Evolutionary conservation across 805 yeast species (phyloP), one percentile per base, ranked within the genome.

Genomic region (Myxozyma monticola): DNA sequence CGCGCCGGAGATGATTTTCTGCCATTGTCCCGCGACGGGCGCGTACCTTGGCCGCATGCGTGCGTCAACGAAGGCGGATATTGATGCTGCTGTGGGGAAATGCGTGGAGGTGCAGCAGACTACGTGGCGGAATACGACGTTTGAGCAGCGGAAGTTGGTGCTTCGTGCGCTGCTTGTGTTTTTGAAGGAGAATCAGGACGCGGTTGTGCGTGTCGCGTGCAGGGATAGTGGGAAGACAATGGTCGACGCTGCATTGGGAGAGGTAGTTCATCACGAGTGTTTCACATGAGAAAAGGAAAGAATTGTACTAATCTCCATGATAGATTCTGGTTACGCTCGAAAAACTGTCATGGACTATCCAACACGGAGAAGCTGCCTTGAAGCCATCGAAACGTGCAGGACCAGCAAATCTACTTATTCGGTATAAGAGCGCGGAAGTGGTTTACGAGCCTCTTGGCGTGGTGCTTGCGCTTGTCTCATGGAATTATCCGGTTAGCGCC

Each of bases 21-120:
- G 90, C 54, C 85, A 87, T 66, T 91, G 99, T 70, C 99, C 99
- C 2, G 96, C 98, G 0, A 93, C 98, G 0, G 95, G 96, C 29
- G 96, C 88, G 68, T 82, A 72, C 55, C 72, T 91, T 57, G 98
- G 96, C 0, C 75, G 81, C 20, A 83, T 82, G 60, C 71, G 75
- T 42, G 81, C 88, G 1, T 78, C 81, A 49, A 70, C 84, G n/a
- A 74, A 72, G 40, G 76, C 75, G 2, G 93, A 88, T 39, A 85
- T 93, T 67, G 91, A 91, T 65, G 59, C 62, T 4, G 76, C 81
- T 48, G 80, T 93, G 17, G 58, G 59, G n/a, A 58, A 60, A 14
- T 82, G 88, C 2, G 67, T 68, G 29, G 55, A 52, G 1, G 88
- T 90, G 2, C 90, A 84, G 63, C 58, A 55, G 20, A 58, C 60